Evolutionary conservation across 75 land plant genomes (phyloP).

Genomic region (Selaginella tamariscina): DNA sequence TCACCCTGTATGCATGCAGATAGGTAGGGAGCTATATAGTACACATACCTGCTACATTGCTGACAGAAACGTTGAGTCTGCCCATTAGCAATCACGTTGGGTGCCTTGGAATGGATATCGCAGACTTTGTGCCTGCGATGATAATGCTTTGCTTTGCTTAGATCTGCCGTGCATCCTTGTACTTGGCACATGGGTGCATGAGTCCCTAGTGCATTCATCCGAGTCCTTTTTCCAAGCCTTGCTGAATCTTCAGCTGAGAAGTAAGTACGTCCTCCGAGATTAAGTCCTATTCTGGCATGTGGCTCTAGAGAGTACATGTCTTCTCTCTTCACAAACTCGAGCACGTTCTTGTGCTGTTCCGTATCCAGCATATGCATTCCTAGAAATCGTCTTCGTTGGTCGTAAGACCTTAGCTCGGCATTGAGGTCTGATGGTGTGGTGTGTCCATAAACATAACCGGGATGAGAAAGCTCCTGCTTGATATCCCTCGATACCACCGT

Average conservation of each 20-base stretch:
- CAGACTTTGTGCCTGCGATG: conserved; percentile 9
- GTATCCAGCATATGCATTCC: neutral
- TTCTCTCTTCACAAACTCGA: neutral
- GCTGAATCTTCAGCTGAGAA: conserved; percentile 39
- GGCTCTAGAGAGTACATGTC: neutral
- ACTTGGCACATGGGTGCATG: conserved; percentile 29
- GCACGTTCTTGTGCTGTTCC: neutral
- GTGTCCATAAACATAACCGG: neutral
- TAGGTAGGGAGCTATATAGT: no score
- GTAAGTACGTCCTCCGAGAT: conserved; percentile 54
- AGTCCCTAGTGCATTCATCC: conserved; percentile 1
- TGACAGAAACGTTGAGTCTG: conserved; percentile 4
- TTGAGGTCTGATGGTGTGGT: neutral
- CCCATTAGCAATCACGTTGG: conserved; percentile 7
- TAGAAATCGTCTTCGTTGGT: neutral
- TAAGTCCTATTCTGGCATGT: conserved; percentile 36
- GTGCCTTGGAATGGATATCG: neutral
- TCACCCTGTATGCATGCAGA: neutral
- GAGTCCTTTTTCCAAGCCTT: conserved; percentile 7
- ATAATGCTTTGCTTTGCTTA: conserved; percentile 2
- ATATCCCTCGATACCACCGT: neutral
- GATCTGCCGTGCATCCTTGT: conserved; percentile 13
- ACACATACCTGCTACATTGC: conserved; percentile 14
- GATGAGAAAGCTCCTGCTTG: neutral
- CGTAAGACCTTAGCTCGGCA: neutral